A percentile compares a stretch with the other conserved stretches of the same genome.
These are phyloP conservation scores for Fusarium annulatum DNA, from an alignment of 2,329 filamentous ascomycete genomes.

Conservation along the genomic window DNA sequence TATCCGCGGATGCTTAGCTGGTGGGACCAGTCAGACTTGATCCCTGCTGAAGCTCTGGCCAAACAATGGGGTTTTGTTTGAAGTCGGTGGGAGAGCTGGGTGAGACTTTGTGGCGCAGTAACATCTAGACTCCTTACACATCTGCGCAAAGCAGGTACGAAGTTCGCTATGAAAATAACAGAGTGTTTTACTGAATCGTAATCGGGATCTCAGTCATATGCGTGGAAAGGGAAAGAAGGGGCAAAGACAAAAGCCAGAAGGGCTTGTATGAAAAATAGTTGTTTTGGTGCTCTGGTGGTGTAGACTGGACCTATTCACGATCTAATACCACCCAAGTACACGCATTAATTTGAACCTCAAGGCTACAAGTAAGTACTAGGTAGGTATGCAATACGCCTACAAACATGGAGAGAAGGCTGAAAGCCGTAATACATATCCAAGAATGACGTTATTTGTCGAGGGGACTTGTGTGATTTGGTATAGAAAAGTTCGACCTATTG, in stretches of 20 bases:
- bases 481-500: not conserved
- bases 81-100: not conserved
- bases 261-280: not conserved
- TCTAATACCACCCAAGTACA: no score
- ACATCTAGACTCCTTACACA: not conserved
- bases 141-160: not conserved
- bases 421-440: not conserved
- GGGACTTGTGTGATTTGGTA: not conserved
- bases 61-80: slow-evolving; percentile 17
- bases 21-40: slow-evolving; percentile 7
- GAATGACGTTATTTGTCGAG: not conserved
- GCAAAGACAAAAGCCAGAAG: not conserved
- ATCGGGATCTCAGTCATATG: not conserved
- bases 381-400: no score
- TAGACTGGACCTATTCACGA: not conserved
- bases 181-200: not conserved
- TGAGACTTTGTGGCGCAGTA: slow-evolving; percentile 15
- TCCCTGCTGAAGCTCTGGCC: slow-evolving; percentile 36
- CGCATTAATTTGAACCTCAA: not conserved
- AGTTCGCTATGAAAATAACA: not conserved
- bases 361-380: no score
- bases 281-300: not conserved
- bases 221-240: not conserved
- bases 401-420: no score
- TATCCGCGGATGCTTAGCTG: not conserved